Base-by-base conservation (phyloP, 2,329 filamentous ascomycete species). In the Botryotinia globosa region DNA sequence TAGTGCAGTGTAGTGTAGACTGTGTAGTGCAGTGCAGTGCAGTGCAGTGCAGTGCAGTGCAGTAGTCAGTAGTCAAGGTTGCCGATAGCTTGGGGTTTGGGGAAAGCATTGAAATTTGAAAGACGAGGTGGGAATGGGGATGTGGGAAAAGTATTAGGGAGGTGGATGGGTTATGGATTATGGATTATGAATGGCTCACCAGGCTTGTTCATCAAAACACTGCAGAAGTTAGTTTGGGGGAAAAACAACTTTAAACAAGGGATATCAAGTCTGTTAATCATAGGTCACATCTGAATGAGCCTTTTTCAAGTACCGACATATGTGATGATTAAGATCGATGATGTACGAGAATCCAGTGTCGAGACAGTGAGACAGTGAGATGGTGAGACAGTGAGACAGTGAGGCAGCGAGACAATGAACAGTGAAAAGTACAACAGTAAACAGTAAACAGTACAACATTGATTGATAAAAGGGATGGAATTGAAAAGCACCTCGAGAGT, bases 31-130 rank as follows among this genome's bases (percentile, higher is more conserved):
- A 10, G 6, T n/a, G n/a, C n/a, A n/a, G n/a, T n/a, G n/a, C n/a
- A n/a, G n/a, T n/a, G n/a, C n/a, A n/a, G n/a, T n/a, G n/a, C n/a
- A 56, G n/a, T 54, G 12, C 25, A 48, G 22, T 51, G 25, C 14
- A 8, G 22, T 6, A 29, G 51, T 16, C 18, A 39, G 14, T 29
- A 10, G 39, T 39, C 5, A 44, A 63, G 61, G 44, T 32, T 63
- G 61, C 61, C 61, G 39, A 63, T 63, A 44, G 37, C 61, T 63
- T 44, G 61, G 61, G 61, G 61, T 44, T 63, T 63, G 61, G 61
- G 61, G 61, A 63, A 63, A 29, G 59, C 22, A 45, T 45, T 45
- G 44, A 22, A 45, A 34, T 22, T 45, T 45, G 44, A 22, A 45
- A 34, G 59, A 25, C 20, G 39, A 62, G 37, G 59, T 42, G 59